Evolutionary conservation across 2,329 filamentous ascomycete species (phyloP).

Genomic region (Blastomyces parvus): DNA sequence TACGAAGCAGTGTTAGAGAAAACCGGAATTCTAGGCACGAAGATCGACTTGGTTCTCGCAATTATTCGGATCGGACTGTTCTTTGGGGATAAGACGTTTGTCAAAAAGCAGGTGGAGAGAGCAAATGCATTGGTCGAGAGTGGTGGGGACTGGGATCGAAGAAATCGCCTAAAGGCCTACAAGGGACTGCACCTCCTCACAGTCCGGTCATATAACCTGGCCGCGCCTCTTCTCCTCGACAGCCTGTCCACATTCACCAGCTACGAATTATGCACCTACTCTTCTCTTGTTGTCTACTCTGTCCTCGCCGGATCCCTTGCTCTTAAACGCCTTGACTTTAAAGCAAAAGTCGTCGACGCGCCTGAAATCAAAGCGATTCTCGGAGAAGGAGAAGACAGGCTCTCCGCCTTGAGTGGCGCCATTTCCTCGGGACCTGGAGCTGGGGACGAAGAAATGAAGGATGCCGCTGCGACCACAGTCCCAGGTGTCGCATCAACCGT

Average conservation of each 20-base stretch:
- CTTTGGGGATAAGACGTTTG: conserved; percentile 83
- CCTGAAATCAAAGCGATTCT: conserved; percentile 97
- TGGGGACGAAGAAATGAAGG: conserved; percentile 64
- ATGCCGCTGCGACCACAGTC: conserved; percentile 36
- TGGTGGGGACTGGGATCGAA: conserved; percentile 95
- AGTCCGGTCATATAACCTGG: conserved; percentile 77
- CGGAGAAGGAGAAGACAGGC: conserved; percentile 77
- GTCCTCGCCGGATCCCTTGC: conserved; percentile 90
- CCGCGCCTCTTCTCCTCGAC: conserved; percentile 88
- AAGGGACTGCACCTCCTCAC: conserved; percentile 90
- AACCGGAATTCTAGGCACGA: conserved; percentile 90
- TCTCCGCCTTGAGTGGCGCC: conserved; percentile 70
- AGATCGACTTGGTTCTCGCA: conserved; percentile 93
- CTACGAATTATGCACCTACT: conserved; percentile 97
- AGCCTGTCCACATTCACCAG: conserved; percentile 97
- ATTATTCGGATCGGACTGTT: conserved; percentile 94
- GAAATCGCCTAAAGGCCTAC: conserved; percentile 97
- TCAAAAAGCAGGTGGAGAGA: conserved; percentile 88
- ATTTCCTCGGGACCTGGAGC: conserved; percentile 72
- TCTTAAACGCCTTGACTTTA: conserved; percentile 95
- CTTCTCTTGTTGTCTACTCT: conserved; percentile 85
- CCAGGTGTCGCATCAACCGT: conserved; percentile 52
- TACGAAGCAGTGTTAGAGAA: conserved; percentile 94
- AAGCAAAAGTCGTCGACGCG: conserved; percentile 95
- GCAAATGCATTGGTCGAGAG: conserved; percentile 84